phyloP scores from a whole-genome alignment of 2,329 filamentous ascomycete species.

The Botrytis medusae region DNA sequence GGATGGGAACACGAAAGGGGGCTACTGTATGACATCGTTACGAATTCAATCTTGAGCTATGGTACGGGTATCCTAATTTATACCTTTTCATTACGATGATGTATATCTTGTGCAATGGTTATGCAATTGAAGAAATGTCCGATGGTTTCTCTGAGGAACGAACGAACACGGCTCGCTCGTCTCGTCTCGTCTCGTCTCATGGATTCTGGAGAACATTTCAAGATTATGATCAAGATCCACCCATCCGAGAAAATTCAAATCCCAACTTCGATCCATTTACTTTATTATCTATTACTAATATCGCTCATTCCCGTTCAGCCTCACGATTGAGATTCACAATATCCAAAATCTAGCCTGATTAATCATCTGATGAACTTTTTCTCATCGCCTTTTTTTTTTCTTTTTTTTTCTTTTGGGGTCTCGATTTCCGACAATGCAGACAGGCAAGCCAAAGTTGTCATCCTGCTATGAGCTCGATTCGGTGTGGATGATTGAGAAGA shows the following conservation, averaged over 20 bases:
- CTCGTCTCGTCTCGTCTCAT: no score
- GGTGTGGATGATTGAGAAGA: background rate
- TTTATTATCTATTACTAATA: background rate
- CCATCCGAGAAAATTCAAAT: background rate
- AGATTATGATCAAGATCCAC: background rate
- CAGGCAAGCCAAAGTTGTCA: background rate
- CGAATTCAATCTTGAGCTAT: background rate
- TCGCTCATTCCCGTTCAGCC: background rate
- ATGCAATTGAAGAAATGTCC: background rate
- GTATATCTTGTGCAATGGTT: background rate
- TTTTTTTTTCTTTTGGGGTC: background rate
- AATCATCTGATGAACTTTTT: background rate
- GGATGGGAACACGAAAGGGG: background rate
- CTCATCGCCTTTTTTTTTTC: background rate
- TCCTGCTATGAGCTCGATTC: background rate
- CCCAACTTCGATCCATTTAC: background rate
- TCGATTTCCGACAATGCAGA: background rate
- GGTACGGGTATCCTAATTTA: background rate
- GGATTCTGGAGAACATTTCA: background rate
- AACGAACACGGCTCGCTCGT: background rate
- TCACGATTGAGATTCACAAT: background rate
- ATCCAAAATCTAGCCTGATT: background rate
- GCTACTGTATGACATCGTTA: background rate
- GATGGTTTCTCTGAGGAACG: background rate
- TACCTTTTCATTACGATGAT: background rate